Evolutionary conservation across 2,329 filamentous ascomycete genomes (phyloP).

Genomic region (Diaporthe citrichinensis): DNA sequence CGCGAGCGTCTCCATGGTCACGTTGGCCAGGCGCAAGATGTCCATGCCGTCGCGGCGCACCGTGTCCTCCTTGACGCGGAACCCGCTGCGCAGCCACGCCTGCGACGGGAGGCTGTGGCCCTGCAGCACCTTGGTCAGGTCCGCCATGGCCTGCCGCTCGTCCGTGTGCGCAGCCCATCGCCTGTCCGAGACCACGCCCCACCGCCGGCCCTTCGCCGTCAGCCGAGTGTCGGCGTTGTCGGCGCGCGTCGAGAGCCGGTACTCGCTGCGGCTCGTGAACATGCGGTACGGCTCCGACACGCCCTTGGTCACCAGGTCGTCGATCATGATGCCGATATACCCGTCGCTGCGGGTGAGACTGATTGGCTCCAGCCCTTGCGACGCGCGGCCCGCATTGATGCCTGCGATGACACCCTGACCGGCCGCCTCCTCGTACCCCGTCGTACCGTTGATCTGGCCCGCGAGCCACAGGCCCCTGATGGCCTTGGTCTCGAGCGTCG

Average conservation of each 20-base stretch:
- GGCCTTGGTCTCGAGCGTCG: slow-evolving; percentile 94
- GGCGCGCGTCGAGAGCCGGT: slow-evolving; percentile 90
- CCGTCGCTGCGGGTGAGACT: slow-evolving; percentile 86
- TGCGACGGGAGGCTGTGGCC: slow-evolving; percentile 70
- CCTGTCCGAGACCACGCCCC: slow-evolving; percentile 82
- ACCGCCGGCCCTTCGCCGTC: slow-evolving; percentile 81
- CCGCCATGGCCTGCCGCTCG: slow-evolving; percentile 76
- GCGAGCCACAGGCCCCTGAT: slow-evolving; percentile 92
- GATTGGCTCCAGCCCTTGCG: slow-evolving; percentile 75
- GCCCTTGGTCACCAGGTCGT: slow-evolving; percentile 96
- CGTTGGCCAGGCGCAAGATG: slow-evolving; percentile 77
- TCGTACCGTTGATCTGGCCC: slow-evolving; percentile 98
- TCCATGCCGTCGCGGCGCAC: slow-evolving; percentile 81
- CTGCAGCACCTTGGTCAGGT: slow-evolving; percentile 74
- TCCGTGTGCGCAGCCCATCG: slow-evolving; percentile 82
- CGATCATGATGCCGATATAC: slow-evolving; percentile 99
- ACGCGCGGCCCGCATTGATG: slow-evolving; percentile 90
- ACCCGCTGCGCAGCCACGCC: slow-evolving; percentile 79
- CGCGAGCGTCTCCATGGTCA: slow-evolving; percentile 70
- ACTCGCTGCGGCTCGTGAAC: slow-evolving; percentile 97
- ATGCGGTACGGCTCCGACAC: slow-evolving; percentile 98
- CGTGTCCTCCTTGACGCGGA: slow-evolving; percentile 77
- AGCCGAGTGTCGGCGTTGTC: slow-evolving; percentile 95
- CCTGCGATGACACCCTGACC: slow-evolving; percentile 94
- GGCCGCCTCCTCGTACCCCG: slow-evolving; percentile 97